Percentiles rank a stretch among this genome's conserved stretches.
These are phyloP conservation scores for Biscogniauxia sp. DNA, from an alignment of 2,329 filamentous ascomycete species.

Conservation along the genomic window DNA sequence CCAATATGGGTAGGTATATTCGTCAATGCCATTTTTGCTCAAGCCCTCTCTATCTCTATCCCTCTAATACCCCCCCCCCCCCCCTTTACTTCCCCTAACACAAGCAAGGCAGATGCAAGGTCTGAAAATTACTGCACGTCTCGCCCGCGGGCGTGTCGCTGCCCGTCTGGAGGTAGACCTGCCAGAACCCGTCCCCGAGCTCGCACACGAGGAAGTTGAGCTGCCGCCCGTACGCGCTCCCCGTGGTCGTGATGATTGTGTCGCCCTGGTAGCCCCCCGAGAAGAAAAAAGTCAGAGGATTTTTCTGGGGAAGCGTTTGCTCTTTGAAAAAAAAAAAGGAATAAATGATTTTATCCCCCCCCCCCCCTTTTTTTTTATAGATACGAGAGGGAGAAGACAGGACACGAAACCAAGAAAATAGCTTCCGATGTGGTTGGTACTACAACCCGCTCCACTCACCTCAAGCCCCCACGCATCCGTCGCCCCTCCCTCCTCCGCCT, in stretches of 20 bases:
- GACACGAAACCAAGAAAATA: no score
- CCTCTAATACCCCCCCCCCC: neutral
- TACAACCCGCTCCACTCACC: no score
- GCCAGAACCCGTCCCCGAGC: constrained; percentile 43
- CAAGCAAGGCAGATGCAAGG: constrained; percentile 51
- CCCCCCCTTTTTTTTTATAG: no score
- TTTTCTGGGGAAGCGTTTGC: no score
- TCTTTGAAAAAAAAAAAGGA: no score
- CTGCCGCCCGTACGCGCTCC: constrained; percentile 32
- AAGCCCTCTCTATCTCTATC: no score
- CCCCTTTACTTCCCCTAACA: constrained; percentile 31
- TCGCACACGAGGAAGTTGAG: constrained; percentile 52
- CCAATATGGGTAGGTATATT: no score
- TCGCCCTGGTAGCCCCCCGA: constrained; percentile 24
- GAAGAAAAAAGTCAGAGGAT: no score
- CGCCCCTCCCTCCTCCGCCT: constrained; percentile 34
- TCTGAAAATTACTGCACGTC: constrained; percentile 54
- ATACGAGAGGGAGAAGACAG: no score
- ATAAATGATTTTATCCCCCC: no score
- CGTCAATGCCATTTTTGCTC: neutral
- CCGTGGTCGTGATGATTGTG: constrained; percentile 27
- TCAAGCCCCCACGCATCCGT: constrained; percentile 52
- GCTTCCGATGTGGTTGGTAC: no score
- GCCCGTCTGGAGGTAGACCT: constrained; percentile 52
- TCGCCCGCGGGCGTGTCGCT: constrained; percentile 46